Percentiles rank a stretch among this genome's conserved stretches.
Evolutionary conservation across 2,329 filamentous ascomycete species (phyloP).

Genomic region (Fusarium heterosporum): DNA sequence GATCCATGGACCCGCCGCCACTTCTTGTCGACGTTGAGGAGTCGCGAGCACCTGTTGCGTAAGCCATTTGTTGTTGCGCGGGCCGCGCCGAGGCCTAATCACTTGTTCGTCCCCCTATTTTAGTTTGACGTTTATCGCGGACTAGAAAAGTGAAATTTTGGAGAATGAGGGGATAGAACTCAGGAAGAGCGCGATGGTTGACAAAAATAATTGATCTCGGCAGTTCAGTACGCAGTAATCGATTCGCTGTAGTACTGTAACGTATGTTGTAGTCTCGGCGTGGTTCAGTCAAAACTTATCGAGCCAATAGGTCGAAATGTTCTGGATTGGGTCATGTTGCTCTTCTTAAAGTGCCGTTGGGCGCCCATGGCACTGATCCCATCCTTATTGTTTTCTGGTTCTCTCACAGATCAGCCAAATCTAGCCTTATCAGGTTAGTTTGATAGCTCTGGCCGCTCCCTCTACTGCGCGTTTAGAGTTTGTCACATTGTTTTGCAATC

Average conservation of each 20-base stretch:
- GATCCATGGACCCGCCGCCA: slow-evolving; percentile 19
- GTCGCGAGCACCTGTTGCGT: slow-evolving; percentile 16
- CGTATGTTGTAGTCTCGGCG: slow-evolving; percentile 1
- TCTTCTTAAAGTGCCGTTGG: slow-evolving; percentile 24
- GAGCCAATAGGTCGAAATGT: slow-evolving; percentile 12
- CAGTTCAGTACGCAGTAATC: background rate
- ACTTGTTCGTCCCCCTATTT: slow-evolving; percentile 14
- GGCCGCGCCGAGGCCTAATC: slow-evolving; percentile 36
- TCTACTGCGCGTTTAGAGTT: background rate
- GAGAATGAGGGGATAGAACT: background rate
- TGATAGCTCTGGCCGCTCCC: background rate
- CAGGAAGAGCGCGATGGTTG: background rate
- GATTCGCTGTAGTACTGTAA: slow-evolving; percentile 6
- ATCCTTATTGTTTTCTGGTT: slow-evolving; percentile 11
- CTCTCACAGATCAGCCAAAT: background rate
- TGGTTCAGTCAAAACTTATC: slow-evolving; percentile 8
- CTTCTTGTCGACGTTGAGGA: slow-evolving; percentile 20
- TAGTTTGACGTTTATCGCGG: slow-evolving; percentile 21
- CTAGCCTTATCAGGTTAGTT: background rate
- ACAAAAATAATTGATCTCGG: background rate
- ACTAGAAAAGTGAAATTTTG: background rate
- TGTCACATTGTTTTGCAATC: background rate
- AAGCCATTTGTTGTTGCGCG: slow-evolving; percentile 31
- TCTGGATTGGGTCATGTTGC: slow-evolving; percentile 25
- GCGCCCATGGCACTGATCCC: background rate